phyloP scores from a whole-genome alignment of 352 stramenopile genomes.

The Globisporangium orthogonon region DNA sequence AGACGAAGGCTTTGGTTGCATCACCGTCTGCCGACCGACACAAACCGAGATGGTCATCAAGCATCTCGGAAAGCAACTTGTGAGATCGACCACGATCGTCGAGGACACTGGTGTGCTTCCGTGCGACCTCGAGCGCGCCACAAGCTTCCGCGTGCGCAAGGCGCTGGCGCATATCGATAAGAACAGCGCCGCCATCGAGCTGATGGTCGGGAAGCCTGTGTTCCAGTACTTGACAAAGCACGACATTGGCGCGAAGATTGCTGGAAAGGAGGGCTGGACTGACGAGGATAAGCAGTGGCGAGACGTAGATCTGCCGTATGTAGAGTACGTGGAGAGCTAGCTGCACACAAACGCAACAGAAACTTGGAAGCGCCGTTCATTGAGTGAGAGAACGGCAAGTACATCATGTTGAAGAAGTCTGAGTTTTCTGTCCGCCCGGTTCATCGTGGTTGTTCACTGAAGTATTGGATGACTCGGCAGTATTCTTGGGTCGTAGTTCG shows the following conservation, averaged over 20 bases:
- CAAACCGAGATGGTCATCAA: constrained; percentile 69
- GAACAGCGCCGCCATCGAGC: constrained; percentile 37
- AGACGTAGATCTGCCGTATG: constrained; percentile 52
- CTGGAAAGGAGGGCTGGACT: constrained; percentile 45
- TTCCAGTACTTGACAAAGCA: constrained; percentile 59
- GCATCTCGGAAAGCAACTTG: constrained; percentile 55
- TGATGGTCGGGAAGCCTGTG: constrained; percentile 67
- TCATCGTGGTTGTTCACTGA: no score
- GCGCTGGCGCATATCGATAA: constrained; percentile 23
- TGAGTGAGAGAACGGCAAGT: no score
- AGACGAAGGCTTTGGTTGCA: constrained; percentile 64
- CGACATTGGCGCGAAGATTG: constrained; percentile 49
- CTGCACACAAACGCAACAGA: background rate
- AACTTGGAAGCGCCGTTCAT: background rate
- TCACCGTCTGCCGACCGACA: constrained; percentile 56
- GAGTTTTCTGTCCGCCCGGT: no score
- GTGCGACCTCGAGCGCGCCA: constrained; percentile 58
- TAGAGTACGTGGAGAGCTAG: constrained; percentile 66
- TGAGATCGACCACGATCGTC: constrained; percentile 56
- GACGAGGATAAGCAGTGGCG: constrained; percentile 66
- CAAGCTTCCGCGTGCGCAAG: constrained; percentile 57
- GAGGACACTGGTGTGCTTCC: constrained; percentile 66
- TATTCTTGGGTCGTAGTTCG: no score
- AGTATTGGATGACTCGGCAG: no score
- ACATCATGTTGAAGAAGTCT: no score